Evolutionary conservation across 768 basidiomycete genomes (phyloP).

Genomic region (Mrakia blollopis): DNA sequence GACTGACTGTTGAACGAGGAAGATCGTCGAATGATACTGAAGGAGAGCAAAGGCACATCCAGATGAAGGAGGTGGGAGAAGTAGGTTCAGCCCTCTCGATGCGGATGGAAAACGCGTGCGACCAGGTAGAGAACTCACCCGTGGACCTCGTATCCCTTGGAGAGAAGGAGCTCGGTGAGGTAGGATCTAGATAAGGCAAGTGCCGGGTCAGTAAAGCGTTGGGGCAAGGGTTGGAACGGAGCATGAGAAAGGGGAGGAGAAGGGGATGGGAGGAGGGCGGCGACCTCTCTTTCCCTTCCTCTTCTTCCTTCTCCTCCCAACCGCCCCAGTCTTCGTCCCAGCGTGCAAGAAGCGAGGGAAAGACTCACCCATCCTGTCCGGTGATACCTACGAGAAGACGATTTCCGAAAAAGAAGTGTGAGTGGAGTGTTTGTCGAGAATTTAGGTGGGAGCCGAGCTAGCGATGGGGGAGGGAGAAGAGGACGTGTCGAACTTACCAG

Average conservation of each 20-base stretch:
- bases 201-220: not conserved
- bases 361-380: conserved; percentile 70
- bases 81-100: not conserved
- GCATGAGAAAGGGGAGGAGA: not conserved
- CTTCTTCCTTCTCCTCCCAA: too few species aligned
- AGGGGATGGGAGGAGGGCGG: not conserved
- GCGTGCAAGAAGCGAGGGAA: not conserved
- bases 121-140: conserved; percentile 42
- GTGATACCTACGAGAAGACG: conserved; percentile 64
- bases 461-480: not conserved
- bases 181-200: conserved; percentile 54
- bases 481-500: conserved; percentile 53
- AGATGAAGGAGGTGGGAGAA: too few species aligned
- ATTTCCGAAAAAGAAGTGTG: not conserved
- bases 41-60: too few species aligned
- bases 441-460: not conserved
- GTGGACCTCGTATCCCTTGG: conserved; percentile 87
- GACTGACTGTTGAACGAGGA: conserved; percentile 81
- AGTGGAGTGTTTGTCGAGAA: not conserved
- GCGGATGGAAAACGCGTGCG: not conserved
- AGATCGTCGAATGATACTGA: conserved; percentile 83
- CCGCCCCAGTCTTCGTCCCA: not conserved
- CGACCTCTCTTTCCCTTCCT: not conserved
- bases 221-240: not conserved
- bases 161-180: conserved; percentile 75